Percentiles rank a stretch among this genome's conserved stretches.
Evolutionary conservation across 345 rosid species (phyloP).

Genomic region (Salix dunnii): DNA sequence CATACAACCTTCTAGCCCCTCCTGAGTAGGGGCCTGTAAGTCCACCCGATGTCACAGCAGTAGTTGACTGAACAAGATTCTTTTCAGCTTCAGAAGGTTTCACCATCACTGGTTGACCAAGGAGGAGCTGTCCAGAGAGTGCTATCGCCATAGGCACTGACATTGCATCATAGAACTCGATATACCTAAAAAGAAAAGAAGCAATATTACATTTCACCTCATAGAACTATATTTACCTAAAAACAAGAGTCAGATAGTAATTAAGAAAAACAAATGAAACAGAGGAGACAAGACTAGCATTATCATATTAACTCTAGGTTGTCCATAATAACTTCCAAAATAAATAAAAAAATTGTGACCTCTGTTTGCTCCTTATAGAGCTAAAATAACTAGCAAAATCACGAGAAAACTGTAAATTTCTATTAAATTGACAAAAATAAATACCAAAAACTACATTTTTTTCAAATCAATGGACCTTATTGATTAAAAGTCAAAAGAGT

Average conservation of each 20-base stretch:
- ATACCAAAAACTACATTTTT: background rate
- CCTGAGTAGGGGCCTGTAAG: conserved; percentile 67
- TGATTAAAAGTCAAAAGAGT: background rate
- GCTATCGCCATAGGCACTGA: conserved; percentile 99
- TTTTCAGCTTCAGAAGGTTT: conserved; percentile 99
- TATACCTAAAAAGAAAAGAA: conserved; percentile 53
- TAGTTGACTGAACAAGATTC: conserved; percentile 90
- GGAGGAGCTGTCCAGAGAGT: conserved; percentile 95
- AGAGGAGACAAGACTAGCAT: background rate
- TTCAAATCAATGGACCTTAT: background rate
- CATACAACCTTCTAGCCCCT: conserved; percentile 85
- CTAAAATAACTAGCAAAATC: background rate
- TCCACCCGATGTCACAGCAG: conserved; percentile 60
- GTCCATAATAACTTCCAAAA: background rate
- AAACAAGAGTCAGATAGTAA: conserved; percentile 13
- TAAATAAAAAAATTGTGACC: background rate
- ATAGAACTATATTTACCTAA: conserved; percentile 83
- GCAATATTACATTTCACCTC: conserved; percentile 47
- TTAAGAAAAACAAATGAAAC: background rate
- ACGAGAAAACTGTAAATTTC: background rate
- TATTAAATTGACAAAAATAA: background rate
- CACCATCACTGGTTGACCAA: conserved; percentile 94
- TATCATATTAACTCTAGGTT: background rate
- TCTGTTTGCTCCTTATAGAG: background rate
- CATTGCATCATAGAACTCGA: conserved; percentile 96